phyloP scores from a whole-genome alignment of 106 monocot genomes.

The Hemerocallis citrina region DNA sequence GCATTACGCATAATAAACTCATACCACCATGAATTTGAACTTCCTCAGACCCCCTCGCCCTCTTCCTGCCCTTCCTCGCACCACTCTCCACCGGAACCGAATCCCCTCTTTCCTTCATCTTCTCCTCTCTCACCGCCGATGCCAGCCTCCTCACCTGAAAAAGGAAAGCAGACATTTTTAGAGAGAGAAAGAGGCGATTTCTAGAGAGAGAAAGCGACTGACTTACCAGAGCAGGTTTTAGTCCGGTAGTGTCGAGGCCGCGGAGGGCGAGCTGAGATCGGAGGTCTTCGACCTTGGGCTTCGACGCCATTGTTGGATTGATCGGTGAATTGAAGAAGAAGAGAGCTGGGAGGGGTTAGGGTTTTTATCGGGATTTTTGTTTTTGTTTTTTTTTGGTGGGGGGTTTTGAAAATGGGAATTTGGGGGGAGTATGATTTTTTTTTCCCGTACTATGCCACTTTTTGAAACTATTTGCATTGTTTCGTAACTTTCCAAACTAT shows the following conservation, averaged over 20 bases:
- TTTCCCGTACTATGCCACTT: no score
- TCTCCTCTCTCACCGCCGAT: constrained; percentile 40
- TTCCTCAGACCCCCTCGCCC: constrained; percentile 6
- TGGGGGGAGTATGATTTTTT: no score
- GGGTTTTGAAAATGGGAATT: no score
- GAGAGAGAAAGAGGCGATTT: not conserved
- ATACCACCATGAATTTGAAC: no score
- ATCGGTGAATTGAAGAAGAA: no score
- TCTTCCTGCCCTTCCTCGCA: constrained; percentile 20
- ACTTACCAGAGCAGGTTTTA: constrained; percentile 40
- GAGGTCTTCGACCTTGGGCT: constrained; percentile 54
- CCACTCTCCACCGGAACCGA: not conserved
- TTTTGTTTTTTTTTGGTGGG: no score
- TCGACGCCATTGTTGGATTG: constrained; percentile 19
- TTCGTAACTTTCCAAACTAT: no score
- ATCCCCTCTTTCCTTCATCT: constrained; percentile 11
- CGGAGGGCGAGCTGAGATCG: constrained; percentile 54
- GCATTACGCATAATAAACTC: no score
- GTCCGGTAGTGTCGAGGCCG: constrained; percentile 45
- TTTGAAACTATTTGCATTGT: no score
- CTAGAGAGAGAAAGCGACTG: constrained; percentile 12
- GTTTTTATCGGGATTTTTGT: no score
- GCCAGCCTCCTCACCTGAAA: constrained; percentile 48
- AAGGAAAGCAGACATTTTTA: not conserved
- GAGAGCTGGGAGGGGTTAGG: no score